Percentiles rank a stretch among this genome's conserved stretches.
Evolutionary conservation across 495 filamentous ascomycete species (phyloP).

Genomic region (Xylaria flabelliformis): DNA sequence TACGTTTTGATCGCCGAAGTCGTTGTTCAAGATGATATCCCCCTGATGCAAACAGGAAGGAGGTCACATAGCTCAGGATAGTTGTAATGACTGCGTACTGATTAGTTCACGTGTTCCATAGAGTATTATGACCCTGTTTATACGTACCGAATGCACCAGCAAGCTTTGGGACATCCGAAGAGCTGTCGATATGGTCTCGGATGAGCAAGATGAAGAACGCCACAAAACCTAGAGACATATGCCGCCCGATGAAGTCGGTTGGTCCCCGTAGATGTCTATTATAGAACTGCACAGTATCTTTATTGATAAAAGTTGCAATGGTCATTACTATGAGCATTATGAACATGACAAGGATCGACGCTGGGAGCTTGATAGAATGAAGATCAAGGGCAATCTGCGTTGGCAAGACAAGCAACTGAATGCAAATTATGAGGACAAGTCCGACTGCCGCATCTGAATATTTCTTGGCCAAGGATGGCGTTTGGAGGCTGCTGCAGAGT

Average conservation of each 20-base stretch:
- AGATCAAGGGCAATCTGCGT: constrained; percentile 34
- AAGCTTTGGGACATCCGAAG: constrained; percentile 43
- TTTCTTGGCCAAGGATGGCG: constrained; percentile 30
- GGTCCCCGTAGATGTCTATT: constrained; percentile 42
- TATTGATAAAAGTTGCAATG: constrained; percentile 30
- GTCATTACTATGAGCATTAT: constrained; percentile 31
- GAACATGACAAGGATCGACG: constrained; percentile 39
- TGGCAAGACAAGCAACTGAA: constrained; percentile 35
- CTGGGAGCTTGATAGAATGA: constrained; percentile 37
- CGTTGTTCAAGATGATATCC: constrained; percentile 34
- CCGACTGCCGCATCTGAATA: constrained; percentile 38
- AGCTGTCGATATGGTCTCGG: constrained; percentile 42
- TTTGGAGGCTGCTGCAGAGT: constrained; percentile 34
- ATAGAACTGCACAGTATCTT: constrained; percentile 40
- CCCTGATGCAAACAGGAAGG: constrained; percentile 29
- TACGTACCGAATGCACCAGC: constrained; percentile 49
- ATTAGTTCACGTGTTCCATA: constrained; percentile 6
- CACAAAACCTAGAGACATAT: constrained; percentile 58
- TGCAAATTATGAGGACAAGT: constrained; percentile 31
- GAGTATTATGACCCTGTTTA: not conserved
- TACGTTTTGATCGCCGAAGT: constrained; percentile 27
- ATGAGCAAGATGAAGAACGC: constrained; percentile 54
- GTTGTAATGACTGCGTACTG: constrained; percentile 32
- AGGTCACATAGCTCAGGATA: constrained; percentile 30
- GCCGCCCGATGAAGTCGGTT: constrained; percentile 52